Percentiles rank a stretch among this genome's conserved stretches.
phyloP scores from a whole-genome alignment of 1,284 basidiomycete genomes.

The Fomitopsis betulina region DNA sequence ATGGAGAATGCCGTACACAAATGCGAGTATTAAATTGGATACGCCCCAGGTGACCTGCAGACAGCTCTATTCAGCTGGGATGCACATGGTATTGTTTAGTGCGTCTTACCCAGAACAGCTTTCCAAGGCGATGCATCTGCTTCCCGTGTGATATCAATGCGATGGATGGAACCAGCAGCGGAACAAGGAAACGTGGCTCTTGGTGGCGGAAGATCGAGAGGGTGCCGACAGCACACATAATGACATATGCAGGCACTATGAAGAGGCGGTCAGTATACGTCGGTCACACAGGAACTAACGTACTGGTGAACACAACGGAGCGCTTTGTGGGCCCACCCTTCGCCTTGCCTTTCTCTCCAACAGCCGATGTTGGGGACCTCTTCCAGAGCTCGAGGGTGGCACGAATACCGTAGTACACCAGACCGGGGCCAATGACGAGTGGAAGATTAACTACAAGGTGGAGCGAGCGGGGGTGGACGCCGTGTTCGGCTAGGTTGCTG shows the following conservation, averaged over 20 bases:
- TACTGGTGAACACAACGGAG: neutral
- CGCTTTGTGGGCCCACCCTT: neutral
- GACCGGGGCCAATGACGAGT: conserved; percentile 32
- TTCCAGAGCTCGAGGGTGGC: conserved; percentile 11
- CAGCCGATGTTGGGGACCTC: neutral
- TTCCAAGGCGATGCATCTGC: conserved; percentile 21
- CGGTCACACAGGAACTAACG: neutral
- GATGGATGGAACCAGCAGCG: conserved; percentile 31
- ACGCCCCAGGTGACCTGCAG: conserved; percentile 26
- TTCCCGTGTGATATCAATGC: conserved; percentile 26
- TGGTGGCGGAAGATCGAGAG: conserved; percentile 36
- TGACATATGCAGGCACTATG: conserved; percentile 26
- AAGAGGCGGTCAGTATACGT: neutral
- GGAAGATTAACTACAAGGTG: conserved; percentile 36
- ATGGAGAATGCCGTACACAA: conserved; percentile 35
- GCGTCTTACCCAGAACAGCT: conserved; percentile 30
- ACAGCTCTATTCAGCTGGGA: neutral
- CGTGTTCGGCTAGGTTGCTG: conserved; percentile 35
- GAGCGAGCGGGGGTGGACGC: conserved; percentile 37
- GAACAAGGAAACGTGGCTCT: conserved; percentile 37
- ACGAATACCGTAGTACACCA: conserved; percentile 22
- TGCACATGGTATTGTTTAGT: neutral
- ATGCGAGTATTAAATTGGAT: conserved; percentile 26
- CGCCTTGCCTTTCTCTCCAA: neutral
- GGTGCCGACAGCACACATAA: conserved; percentile 25